Percentiles rank a stretch among this genome's conserved stretches.
Evolutionary conservation across 2,329 filamentous ascomycete species (phyloP).

Genomic region (Zymoseptoria crescenta): DNA sequence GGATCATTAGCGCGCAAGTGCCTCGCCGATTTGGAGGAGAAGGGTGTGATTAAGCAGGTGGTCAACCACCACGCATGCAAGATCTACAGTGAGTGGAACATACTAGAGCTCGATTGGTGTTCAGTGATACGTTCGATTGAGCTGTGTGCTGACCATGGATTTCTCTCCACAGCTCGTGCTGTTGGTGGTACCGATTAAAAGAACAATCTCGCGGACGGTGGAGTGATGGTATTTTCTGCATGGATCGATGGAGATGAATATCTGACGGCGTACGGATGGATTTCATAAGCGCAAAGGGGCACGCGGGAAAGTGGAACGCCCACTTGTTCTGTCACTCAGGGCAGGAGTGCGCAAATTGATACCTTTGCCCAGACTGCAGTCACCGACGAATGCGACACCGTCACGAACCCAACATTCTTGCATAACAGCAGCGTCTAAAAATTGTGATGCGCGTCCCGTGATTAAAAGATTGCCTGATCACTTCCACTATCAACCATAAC

Average conservation of each 20-base stretch:
- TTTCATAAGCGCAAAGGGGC: background rate
- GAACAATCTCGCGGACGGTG: background rate
- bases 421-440: background rate
- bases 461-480: background rate
- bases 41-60: constrained; percentile 96
- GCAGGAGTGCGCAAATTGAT: background rate
- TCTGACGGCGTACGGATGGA: background rate
- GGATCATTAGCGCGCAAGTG: constrained; percentile 88
- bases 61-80: constrained; percentile 94
- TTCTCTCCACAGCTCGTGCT: constrained; percentile 14
- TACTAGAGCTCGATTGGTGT: background rate
- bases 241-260: background rate
- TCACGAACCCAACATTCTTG: background rate
- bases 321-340: background rate
- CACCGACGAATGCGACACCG: background rate
- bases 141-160: constrained; percentile 2
- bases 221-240: background rate
- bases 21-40: constrained; percentile 90
- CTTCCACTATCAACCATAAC: background rate
- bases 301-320: background rate
- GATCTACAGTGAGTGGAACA: constrained; percentile 75
- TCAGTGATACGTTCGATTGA: background rate
- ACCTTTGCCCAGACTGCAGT: background rate
- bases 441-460: background rate
- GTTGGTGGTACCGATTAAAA: constrained; percentile 20